These are phyloP conservation scores for Hygrophorus pudorinus DNA, from an alignment of 768 basidiomycete genomes.

Conservation along the genomic window DNA sequence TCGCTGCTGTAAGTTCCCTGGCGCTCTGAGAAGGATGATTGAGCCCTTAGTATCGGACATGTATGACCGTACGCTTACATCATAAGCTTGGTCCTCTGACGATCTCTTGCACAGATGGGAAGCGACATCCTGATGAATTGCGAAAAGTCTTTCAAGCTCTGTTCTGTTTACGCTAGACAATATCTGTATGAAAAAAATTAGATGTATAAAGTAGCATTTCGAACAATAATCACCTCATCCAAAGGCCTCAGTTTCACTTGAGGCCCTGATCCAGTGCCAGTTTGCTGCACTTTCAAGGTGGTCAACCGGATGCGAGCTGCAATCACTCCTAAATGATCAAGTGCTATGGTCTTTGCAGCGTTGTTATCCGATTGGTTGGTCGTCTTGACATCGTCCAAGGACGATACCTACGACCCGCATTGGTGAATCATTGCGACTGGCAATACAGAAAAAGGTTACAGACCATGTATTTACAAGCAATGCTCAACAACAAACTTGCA, in stretches of 20 bases:
- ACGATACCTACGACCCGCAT: constrained; percentile 47
- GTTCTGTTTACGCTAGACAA: constrained; percentile 38
- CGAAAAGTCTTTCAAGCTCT: constrained; percentile 48
- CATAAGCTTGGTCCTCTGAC: constrained; percentile 71
- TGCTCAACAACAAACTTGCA: constrained; percentile 68
- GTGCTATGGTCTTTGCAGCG: constrained; percentile 78
- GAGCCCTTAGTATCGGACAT: background rate
- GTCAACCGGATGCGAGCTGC: constrained; percentile 70
- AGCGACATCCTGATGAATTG: constrained; percentile 54
- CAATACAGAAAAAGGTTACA: constrained; percentile 9
- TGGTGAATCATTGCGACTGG: background rate
- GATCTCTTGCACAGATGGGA: constrained; percentile 61
- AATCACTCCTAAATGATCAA: constrained; percentile 92
- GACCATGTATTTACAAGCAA: constrained; percentile 84
- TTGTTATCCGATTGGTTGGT: constrained; percentile 60
- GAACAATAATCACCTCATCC: constrained; percentile 50
- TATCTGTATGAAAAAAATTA: constrained; percentile 29
- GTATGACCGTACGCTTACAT: constrained; percentile 30
- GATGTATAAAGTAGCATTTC: background rate
- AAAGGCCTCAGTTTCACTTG: constrained; percentile 40
- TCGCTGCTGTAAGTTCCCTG: constrained; percentile 67
- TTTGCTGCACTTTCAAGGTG: constrained; percentile 33
- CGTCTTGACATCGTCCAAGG: constrained; percentile 74
- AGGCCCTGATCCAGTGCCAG: constrained; percentile 19
- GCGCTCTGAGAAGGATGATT: constrained; percentile 49